Conservation (phyloP, 768 basidiomycete genomes). For the Trametes cinnabarina region DNA sequence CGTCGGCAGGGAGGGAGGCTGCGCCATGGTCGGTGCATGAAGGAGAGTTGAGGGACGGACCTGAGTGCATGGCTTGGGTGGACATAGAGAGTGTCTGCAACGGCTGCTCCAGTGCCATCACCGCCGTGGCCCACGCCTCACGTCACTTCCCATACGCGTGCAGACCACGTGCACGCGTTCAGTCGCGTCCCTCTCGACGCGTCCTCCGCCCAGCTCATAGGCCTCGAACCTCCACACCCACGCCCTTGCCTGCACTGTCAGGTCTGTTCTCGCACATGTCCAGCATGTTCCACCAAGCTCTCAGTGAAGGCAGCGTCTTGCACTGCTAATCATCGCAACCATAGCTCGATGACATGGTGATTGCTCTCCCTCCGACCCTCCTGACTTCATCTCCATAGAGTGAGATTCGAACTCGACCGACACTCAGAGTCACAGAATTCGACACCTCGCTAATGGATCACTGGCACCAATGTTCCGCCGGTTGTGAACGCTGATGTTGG, state of each 20-base stretch:
- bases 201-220: neutral
- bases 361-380: no score
- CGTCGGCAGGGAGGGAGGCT: slow-evolving; percentile 19
- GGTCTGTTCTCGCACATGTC: no score
- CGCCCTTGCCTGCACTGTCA: neutral
- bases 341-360: no score
- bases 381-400: no score
- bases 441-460: no score
- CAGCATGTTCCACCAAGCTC: no score
- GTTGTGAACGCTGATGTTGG: no score
- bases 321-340: no score
- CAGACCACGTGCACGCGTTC: slow-evolving; percentile 7
- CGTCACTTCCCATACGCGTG: slow-evolving; percentile 15
- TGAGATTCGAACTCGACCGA: no score
- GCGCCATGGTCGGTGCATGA: slow-evolving; percentile 27
- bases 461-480: no score
- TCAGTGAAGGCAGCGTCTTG: no score
- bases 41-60: slow-evolving; percentile 9
- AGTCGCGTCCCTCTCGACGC: neutral
- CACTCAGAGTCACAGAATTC: no score
- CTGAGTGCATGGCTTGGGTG: slow-evolving; percentile 7
- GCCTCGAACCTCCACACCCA: neutral
- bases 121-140: slow-evolving; percentile 14
- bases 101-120: slow-evolving; percentile 12
- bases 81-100: slow-evolving; percentile 12